phyloP scores from a whole-genome alignment of 108 stramenopile genomes.

The Mediolabrus comicus region DNA sequence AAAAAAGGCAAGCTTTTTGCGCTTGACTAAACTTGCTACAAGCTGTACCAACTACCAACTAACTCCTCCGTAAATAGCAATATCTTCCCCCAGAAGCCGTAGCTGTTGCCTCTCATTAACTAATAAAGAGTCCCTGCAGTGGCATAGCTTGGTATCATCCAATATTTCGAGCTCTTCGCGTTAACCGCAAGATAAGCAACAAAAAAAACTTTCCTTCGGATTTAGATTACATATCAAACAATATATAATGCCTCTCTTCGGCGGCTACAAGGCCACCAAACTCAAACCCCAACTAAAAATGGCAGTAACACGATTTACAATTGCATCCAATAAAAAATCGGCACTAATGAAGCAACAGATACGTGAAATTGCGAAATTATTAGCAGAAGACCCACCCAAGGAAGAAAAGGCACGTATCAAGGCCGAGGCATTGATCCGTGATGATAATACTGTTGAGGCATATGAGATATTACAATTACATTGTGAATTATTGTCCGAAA shows the following conservation, averaged over 20 bases:
- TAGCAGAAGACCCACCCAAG: slow-evolving; percentile 79
- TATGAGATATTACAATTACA: slow-evolving; percentile 80
- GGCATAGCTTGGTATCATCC: too few species aligned
- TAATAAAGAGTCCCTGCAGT: too few species aligned
- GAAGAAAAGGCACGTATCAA: slow-evolving; percentile 92
- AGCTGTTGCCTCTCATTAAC: too few species aligned
- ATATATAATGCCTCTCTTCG: neutral
- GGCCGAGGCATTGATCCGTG: slow-evolving; percentile 86
- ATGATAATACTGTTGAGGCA: slow-evolving; percentile 86
- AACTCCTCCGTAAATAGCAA: too few species aligned
- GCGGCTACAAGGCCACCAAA: slow-evolving; percentile 6
- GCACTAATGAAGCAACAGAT: slow-evolving; percentile 82
- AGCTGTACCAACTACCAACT: too few species aligned
- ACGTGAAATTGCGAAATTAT: slow-evolving; percentile 78
- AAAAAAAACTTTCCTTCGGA: too few species aligned
- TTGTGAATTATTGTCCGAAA: slow-evolving; percentile 82
- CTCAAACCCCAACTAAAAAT: slow-evolving; percentile 66
- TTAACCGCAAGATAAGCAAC: too few species aligned
- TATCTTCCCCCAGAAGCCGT: too few species aligned
- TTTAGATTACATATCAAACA: too few species aligned
- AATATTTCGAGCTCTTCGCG: too few species aligned
- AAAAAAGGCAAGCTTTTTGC: too few species aligned
- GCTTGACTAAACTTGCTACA: too few species aligned
- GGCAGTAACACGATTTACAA: slow-evolving; percentile 84
- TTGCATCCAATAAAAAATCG: slow-evolving; percentile 86